These are phyloP conservation scores for Guyanaporus albipodus DNA, from an alignment of 768 basidiomycete genomes.

Conservation along the genomic window DNA sequence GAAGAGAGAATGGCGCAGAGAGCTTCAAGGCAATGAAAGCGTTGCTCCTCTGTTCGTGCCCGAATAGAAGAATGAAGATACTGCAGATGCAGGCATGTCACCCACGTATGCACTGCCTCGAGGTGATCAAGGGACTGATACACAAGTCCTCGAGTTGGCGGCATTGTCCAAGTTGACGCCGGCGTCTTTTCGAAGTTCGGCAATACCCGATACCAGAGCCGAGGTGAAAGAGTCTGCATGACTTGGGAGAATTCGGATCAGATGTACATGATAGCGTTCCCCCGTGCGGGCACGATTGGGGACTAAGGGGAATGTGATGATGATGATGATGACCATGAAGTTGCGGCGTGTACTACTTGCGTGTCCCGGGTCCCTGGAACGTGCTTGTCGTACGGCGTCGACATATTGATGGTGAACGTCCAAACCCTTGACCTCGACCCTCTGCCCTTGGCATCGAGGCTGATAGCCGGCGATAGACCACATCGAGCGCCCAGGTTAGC, in stretches of 20 bases:
- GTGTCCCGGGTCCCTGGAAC: constrained; percentile 15
- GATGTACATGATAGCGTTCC: neutral
- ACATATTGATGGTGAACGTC: no score
- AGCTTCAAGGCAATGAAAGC: no score
- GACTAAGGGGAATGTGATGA: neutral
- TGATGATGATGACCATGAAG: constrained; percentile 10
- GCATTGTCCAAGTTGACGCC: no score
- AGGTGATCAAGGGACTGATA: constrained; percentile 12
- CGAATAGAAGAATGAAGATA: neutral
- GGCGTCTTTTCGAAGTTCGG: no score
- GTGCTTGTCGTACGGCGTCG: constrained; percentile 7
- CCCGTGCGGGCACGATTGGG: neutral
- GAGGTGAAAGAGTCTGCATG: no score
- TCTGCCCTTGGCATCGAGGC: neutral
- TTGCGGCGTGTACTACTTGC: constrained; percentile 9
- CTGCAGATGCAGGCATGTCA: neutral
- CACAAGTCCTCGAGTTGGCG: no score
- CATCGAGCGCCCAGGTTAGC: neutral
- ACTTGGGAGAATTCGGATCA: neutral
- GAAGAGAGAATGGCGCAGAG: neutral
- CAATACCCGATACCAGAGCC: no score
- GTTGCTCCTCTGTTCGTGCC: constrained; percentile 2
- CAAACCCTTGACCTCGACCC: constrained; percentile 17
- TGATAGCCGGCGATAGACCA: constrained; percentile 12
- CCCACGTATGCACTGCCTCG: constrained; percentile 2